These are phyloP conservation scores for Aspergillus coremiiformis DNA, from an alignment of 495 filamentous ascomycete genomes.

Conservation along the genomic window DNA sequence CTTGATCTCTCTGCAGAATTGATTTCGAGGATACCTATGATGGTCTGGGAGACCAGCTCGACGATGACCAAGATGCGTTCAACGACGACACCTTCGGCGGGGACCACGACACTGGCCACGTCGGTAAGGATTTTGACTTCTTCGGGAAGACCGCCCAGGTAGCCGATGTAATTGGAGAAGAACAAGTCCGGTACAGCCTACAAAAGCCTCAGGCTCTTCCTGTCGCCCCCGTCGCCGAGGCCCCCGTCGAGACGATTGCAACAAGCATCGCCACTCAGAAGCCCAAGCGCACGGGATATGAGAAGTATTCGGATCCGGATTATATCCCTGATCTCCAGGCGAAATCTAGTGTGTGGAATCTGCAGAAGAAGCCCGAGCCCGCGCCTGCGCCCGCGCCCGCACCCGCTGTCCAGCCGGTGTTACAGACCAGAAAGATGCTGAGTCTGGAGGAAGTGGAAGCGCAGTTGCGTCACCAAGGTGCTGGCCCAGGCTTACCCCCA, in stretches of 20 bases:
- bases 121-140: conserved; percentile 96
- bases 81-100: conserved; percentile 97
- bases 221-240: conserved; percentile 24
- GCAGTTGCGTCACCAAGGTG: conserved; percentile 65
- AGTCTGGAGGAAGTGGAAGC: conserved; percentile 97
- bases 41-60: conserved; percentile 82
- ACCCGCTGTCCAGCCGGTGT: conserved; percentile 8
- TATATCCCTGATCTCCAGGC: conserved; percentile 81
- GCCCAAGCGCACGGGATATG: conserved; percentile 71
- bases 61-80: conserved; percentile 89
- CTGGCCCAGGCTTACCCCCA: conserved; percentile 29
- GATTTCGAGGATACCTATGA: conserved; percentile 99
- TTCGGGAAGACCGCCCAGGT: conserved; percentile 86
- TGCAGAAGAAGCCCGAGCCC: conserved; percentile 48
- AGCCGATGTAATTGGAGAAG: conserved; percentile 75
- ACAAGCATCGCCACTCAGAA: conserved; percentile 42
- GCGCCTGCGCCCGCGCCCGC: conserved; percentile 4
- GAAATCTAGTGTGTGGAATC: conserved; percentile 88
- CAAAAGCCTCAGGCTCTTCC: conserved; percentile 48
- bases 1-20: conserved; percentile 40
- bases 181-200: conserved; percentile 72
- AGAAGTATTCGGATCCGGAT: conserved; percentile 71
- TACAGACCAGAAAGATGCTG: conserved; percentile 72
- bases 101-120: conserved; percentile 31
- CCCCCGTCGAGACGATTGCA: conserved; percentile 20